Conservation (phyloP, 2,329 filamentous ascomycete genomes). For the Tolypocladium album region DNA sequence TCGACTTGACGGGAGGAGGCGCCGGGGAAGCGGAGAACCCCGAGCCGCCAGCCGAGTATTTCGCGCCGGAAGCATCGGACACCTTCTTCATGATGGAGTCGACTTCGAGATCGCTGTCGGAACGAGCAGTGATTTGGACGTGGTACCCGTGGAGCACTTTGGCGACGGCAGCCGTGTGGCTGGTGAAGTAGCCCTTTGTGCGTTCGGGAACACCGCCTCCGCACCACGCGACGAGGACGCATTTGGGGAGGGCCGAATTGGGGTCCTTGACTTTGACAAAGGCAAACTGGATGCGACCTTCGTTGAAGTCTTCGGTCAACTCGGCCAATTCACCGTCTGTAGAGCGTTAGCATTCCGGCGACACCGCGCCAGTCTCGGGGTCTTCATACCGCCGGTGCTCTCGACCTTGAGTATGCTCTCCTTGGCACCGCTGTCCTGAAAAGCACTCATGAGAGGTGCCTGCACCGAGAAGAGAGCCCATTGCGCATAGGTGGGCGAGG, state of each 20-base stretch:
- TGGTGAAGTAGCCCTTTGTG: constrained; percentile 97
- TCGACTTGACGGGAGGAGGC: constrained; percentile 66
- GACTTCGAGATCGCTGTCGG: constrained; percentile 77
- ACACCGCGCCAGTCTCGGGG: not conserved
- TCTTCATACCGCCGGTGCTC: constrained; percentile 62
- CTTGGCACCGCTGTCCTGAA: constrained; percentile 76
- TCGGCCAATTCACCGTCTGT: constrained; percentile 84
- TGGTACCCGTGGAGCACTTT: constrained; percentile 96
- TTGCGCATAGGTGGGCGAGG: constrained; percentile 74
- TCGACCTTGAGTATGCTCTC: constrained; percentile 95
- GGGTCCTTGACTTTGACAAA: constrained; percentile 95
- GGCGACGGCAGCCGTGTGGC: constrained; percentile 78
- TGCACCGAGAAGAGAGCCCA: constrained; percentile 94
- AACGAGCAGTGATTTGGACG: constrained; percentile 91
- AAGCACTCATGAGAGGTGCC: constrained; percentile 83
- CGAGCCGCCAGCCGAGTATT: constrained; percentile 68
- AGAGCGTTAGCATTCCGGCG: constrained; percentile 9
- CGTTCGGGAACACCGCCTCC: constrained; percentile 96
- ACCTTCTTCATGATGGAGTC: constrained; percentile 89
- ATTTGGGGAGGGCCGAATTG: constrained; percentile 82
- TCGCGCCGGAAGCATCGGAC: constrained; percentile 84
- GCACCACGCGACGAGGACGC: constrained; percentile 90
- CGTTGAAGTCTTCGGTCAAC: constrained; percentile 90
- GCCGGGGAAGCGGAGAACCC: constrained; percentile 40
- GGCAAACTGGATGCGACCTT: constrained; percentile 92